Percentiles rank a stretch among this genome's conserved stretches.
Conservation (phyloP, 768 basidiomycete species). For the Amyloporia xantha region DNA sequence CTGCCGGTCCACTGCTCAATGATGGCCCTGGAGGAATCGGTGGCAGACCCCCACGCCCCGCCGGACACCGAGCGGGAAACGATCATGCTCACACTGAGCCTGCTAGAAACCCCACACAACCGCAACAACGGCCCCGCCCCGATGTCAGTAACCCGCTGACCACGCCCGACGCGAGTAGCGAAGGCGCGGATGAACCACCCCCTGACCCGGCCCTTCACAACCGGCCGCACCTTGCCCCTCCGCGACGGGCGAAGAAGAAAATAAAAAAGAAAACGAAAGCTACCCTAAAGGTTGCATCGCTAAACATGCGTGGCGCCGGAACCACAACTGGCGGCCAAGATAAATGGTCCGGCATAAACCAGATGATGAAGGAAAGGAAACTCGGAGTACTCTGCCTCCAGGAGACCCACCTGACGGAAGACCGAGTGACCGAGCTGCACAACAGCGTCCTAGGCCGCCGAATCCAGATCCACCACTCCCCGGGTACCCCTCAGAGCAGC, state of each 20-base stretch:
- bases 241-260: too few relatives aligned
- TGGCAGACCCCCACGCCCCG: too few relatives aligned
- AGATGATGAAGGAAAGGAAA: slow-evolving; percentile 7
- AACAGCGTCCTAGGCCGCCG: not conserved
- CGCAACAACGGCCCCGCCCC: too few relatives aligned
- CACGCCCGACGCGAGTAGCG: too few relatives aligned
- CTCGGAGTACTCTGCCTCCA: slow-evolving; percentile 11
- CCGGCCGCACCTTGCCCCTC: too few relatives aligned
- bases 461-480: not conserved
- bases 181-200: too few relatives aligned
- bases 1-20: not conserved
- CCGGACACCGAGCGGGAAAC: too few relatives aligned
- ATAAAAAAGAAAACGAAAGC: not conserved
- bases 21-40: too few relatives aligned
- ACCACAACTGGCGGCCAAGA: not conserved
- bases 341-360: slow-evolving; percentile 13
- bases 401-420: slow-evolving; percentile 12
- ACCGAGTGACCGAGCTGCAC: not conserved
- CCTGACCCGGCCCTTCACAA: too few relatives aligned
- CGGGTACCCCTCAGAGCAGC: not conserved
- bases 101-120: too few relatives aligned
- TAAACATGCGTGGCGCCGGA: not conserved
- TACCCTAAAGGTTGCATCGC: not conserved
- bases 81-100: too few relatives aligned
- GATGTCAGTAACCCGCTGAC: too few relatives aligned